Evolutionary conservation across 1,284 basidiomycete genomes (phyloP).

Genomic region (Exobasidium cylindrosporum): DNA sequence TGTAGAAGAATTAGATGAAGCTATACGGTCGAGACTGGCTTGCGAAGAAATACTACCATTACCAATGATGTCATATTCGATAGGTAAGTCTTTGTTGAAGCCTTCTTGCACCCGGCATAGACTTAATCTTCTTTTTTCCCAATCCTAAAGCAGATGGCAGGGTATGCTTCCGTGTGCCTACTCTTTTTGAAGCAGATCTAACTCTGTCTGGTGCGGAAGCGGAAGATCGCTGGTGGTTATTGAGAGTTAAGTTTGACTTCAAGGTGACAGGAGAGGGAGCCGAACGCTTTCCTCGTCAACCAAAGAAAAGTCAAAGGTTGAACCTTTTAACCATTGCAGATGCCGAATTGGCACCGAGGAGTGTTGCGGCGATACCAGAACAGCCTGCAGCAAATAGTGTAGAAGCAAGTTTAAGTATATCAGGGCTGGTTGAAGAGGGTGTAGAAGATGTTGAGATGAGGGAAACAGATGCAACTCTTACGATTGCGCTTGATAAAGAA

Average conservation of each 20-base stretch:
- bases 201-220: conserved; percentile 66
- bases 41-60: conserved; percentile 51
- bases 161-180: neutral
- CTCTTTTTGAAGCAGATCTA: conserved; percentile 51
- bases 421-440: neutral
- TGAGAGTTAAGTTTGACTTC: conserved; percentile 44
- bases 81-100: conserved; percentile 60
- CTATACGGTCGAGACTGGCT: conserved; percentile 69
- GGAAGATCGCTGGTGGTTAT: conserved; percentile 47
- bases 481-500: neutral
- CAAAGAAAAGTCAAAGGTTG: conserved; percentile 31
- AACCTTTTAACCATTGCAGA: conserved; percentile 33
- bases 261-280: conserved; percentile 31
- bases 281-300: conserved; percentile 30
- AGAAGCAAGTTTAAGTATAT: conserved; percentile 6
- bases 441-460: neutral
- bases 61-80: conserved; percentile 62
- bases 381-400: conserved; percentile 9
- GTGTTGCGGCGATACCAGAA: conserved; percentile 9
- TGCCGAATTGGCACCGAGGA: conserved; percentile 29
- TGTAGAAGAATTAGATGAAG: conserved; percentile 69
- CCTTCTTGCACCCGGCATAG: conserved; percentile 12
- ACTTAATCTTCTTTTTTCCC: conserved; percentile 17
- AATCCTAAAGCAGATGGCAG: conserved; percentile 6
- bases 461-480: neutral